These are phyloP conservation scores for Coccinonectria pachysandricola DNA, from an alignment of 2,329 filamentous ascomycete genomes.

Conservation along the genomic window DNA sequence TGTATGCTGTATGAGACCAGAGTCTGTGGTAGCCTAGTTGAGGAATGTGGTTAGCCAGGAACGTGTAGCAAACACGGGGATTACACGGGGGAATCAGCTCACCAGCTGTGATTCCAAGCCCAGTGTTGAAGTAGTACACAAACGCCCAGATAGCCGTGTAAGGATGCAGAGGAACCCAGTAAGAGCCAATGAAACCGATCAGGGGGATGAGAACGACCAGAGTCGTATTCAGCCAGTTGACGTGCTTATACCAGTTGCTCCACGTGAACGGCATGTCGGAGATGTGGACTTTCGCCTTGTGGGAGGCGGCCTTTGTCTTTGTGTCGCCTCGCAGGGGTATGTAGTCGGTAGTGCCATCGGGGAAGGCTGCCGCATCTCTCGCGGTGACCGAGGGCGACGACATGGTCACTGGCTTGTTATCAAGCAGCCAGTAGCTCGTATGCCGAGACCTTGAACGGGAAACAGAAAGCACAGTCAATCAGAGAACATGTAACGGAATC, in stretches of 20 bases:
- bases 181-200: conserved; percentile 59
- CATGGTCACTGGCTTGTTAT: no score
- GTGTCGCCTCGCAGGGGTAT: not conserved
- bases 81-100: no score
- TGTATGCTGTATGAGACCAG: conserved; percentile 81
- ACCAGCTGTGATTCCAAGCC: conserved; percentile 72
- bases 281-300: conserved; percentile 65
- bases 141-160: conserved; percentile 67
- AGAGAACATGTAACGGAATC: no score
- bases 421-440: no score
- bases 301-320: conserved; percentile 32
- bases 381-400: not conserved
- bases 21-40: conserved; percentile 53
- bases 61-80: no score
- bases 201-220: conserved; percentile 73
- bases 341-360: not conserved
- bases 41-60: no score
- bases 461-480: no score
- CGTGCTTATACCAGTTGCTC: conserved; percentile 81
- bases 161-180: conserved; percentile 65
- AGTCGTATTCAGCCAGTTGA: conserved; percentile 85
- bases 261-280: conserved; percentile 70
- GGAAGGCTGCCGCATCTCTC: not conserved
- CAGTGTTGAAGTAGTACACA: conserved; percentile 73
- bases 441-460: no score